Conservation (phyloP, 2,329 filamentous ascomycete genomes). For the Chaetoscypha palmicola region DNA sequence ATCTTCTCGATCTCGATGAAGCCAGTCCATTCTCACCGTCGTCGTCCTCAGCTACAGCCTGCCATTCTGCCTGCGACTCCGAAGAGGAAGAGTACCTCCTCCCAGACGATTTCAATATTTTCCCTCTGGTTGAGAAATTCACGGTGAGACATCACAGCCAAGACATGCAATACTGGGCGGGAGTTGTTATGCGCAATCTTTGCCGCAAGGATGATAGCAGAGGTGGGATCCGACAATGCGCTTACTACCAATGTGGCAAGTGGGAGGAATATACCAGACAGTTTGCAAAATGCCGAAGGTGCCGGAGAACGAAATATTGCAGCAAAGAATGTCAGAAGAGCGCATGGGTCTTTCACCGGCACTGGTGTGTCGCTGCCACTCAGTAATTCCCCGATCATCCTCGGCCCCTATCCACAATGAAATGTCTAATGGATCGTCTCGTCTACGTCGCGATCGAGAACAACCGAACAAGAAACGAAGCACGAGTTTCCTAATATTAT, state of each 20-base stretch:
- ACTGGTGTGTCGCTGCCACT: constrained; percentile 82
- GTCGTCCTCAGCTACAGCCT: constrained; percentile 29
- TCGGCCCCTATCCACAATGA: background rate
- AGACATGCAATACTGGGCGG: constrained; percentile 99
- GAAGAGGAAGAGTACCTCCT: constrained; percentile 75
- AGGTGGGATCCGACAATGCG: constrained; percentile 92
- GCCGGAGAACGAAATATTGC: constrained; percentile 96
- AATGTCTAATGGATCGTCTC: constrained; percentile 6
- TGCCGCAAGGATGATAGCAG: constrained; percentile 95
- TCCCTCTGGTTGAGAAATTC: constrained; percentile 96
- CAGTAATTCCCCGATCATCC: constrained; percentile 15
- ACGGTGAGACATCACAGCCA: constrained; percentile 90
- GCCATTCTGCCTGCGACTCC: constrained; percentile 32
- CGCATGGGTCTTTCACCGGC: constrained; percentile 95
- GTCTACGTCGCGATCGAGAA: background rate
- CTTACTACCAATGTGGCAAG: constrained; percentile 95
- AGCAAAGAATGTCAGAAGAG: constrained; percentile 99
- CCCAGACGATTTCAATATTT: constrained; percentile 95
- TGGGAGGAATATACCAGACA: constrained; percentile 97
- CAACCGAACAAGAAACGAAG: constrained; percentile 4
- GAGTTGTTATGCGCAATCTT: constrained; percentile 96
- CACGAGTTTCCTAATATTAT: constrained; percentile 24
- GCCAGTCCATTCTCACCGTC: constrained; percentile 32
- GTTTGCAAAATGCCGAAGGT: constrained; percentile 95
- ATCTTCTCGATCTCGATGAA: constrained; percentile 67